phyloP scores from a whole-genome alignment of 129 eudicot species.

The sunflower (Helianthus annuus) region HanXRQr2.0-SUNRISE NC_035437.2:153164898-153165397 shows the following conservation, averaged over 20 bases:
- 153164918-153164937: too few relatives aligned
- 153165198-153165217: background rate
- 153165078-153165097: background rate
- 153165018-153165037: background rate
- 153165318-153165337: slow-evolving; percentile 39
- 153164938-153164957: too few relatives aligned
- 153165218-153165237: too few relatives aligned
- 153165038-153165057: background rate
- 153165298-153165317: slow-evolving; percentile 24
- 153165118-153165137: background rate
- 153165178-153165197: background rate
- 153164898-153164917: too few relatives aligned
- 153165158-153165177: background rate
- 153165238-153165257: slow-evolving; percentile 18
- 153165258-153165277: slow-evolving; percentile 32
- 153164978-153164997: background rate
- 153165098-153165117: background rate
- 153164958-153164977: too few relatives aligned
- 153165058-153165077: background rate
- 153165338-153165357: slow-evolving; percentile 15
- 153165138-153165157: background rate
- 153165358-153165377: slow-evolving; percentile 15
- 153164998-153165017: background rate
- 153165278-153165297: slow-evolving; percentile 30
- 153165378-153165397: slow-evolving; percentile 16